These are phyloP conservation scores for Aureobasidium sp. DNA, from an alignment of 2,329 filamentous ascomycete genomes.

Conservation along the genomic window DNA sequence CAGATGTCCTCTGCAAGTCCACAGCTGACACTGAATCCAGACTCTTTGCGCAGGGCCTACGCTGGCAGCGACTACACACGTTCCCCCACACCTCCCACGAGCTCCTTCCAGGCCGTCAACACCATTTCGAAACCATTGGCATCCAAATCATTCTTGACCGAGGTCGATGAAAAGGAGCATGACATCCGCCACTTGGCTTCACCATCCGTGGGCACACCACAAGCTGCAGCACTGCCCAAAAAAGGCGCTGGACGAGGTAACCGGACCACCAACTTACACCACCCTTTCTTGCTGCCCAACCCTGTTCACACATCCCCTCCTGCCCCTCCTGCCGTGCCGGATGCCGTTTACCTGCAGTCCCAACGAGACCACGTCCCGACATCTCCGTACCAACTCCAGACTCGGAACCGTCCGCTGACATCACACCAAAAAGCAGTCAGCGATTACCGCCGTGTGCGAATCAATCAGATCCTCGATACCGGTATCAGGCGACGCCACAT, in stretches of 20 bases:
- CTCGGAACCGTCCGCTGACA: conserved; percentile 65
- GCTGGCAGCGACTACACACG: conserved; percentile 43
- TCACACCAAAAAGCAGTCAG: conserved; percentile 78
- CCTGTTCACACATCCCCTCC: conserved; percentile 16
- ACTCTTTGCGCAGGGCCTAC: conserved; percentile 17
- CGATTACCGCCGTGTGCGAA: conserved; percentile 67
- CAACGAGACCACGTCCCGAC: conserved; percentile 27
- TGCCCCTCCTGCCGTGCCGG: neutral
- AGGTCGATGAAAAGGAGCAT: conserved; percentile 30
- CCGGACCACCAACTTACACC: conserved; percentile 29
- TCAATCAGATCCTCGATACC: conserved; percentile 76
- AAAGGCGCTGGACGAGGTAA: conserved; percentile 45
- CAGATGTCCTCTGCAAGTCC: neutral
- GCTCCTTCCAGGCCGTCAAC: conserved; percentile 33
- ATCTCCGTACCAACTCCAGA: conserved; percentile 31
- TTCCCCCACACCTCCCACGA: conserved; percentile 34
- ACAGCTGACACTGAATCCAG: neutral
- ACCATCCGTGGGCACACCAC: conserved; percentile 24
- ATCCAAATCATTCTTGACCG: conserved; percentile 43
- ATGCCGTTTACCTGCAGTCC: neutral
- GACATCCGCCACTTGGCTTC: conserved; percentile 1
- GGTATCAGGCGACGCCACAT: conserved; percentile 62
- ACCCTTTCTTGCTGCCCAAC: conserved; percentile 29
- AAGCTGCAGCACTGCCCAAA: conserved; percentile 21
- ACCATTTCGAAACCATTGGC: conserved; percentile 37